Evolutionary conservation across 805 yeast species (phyloP), one percentile per base, ranked within the genome.

Genomic region (Saturnispora gosingensis): DNA sequence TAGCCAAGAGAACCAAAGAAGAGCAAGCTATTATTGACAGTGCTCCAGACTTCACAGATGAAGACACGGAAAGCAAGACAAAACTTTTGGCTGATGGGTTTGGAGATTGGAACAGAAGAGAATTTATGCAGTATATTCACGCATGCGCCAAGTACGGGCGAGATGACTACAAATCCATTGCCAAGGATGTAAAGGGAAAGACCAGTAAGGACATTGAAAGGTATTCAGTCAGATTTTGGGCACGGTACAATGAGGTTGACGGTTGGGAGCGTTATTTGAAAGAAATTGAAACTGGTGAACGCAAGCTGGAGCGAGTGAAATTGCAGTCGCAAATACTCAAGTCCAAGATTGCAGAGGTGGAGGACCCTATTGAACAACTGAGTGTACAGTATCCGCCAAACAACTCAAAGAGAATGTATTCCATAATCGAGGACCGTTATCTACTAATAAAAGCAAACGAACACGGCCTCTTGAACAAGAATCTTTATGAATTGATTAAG

Each of bases 351-450:
- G 72, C 72, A 45, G 76, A 72, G 50, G 70, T 74, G 42, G 70
- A 71, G n/a, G 78, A 75, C 52, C 89, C 90, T 0, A 62, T 84
- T 22, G 80, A 80, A 44, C 81, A 83, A 43, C 67, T 86, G 65
- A 67, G 67, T 4, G 81, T 86, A 24, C 84, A 78, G 50, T 86
- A 84, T 54, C 91, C 93, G 0, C 90, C 90, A n/a, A 85, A 85
- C 61, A 85, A 84, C 62, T 84, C 93, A 11, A 84, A 85, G 60
- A 70, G 89, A 58, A 74, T 84, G 8, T 86, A 83, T 59, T 80
- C 86, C 8, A 77, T 78, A 32, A 64, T 75, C 0, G 95, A 86
- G 61, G 95, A 86, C 61, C 72, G 87, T 49, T 86, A 81, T 58
- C 68, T 86, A 25, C 61, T 86, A 47, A 58, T 75, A 28, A 76